Conservation (phyloP, 306 rosid species). For the Cucurbita argyrosperma region DNA sequence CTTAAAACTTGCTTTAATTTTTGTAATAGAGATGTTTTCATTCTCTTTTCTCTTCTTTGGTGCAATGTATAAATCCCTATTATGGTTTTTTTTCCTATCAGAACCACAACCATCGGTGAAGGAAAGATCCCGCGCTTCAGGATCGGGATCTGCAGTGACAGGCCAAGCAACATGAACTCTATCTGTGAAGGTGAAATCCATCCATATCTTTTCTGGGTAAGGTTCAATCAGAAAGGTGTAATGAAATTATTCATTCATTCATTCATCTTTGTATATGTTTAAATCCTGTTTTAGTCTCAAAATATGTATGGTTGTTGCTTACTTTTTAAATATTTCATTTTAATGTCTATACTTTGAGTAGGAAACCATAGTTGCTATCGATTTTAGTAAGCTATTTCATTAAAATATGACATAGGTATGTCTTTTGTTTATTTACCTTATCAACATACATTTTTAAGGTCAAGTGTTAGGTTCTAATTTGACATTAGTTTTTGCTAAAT, state of each 20-base stretch:
- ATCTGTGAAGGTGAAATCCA: not conserved
- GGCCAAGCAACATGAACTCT: slow-evolving; percentile 19
- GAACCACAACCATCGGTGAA: slow-evolving; percentile 37
- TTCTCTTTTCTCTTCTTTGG: not conserved
- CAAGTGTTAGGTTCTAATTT: too few species aligned
- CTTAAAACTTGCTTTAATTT: not conserved
- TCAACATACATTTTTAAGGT: too few species aligned
- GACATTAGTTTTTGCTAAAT: too few species aligned
- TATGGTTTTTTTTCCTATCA: slow-evolving; percentile 7
- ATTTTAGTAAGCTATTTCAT: too few species aligned
- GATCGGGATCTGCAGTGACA: slow-evolving; percentile 16
- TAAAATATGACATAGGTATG: too few species aligned
- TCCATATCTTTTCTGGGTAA: not conserved
- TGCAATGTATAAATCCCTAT: not conserved
- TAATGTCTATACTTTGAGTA: too few species aligned
- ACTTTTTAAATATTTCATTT: too few species aligned
- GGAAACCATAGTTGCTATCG: too few species aligned
- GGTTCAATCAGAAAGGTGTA: not conserved
- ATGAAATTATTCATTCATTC: not conserved
- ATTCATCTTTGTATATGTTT: not conserved
- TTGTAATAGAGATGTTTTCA: not conserved
- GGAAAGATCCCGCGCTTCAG: slow-evolving; percentile 23
- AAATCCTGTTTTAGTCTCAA: too few species aligned
- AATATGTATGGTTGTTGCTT: too few species aligned
- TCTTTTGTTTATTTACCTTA: too few species aligned